Conservation (phyloP, 805 yeast genomes). For the Teunomyces atbi region DNA sequence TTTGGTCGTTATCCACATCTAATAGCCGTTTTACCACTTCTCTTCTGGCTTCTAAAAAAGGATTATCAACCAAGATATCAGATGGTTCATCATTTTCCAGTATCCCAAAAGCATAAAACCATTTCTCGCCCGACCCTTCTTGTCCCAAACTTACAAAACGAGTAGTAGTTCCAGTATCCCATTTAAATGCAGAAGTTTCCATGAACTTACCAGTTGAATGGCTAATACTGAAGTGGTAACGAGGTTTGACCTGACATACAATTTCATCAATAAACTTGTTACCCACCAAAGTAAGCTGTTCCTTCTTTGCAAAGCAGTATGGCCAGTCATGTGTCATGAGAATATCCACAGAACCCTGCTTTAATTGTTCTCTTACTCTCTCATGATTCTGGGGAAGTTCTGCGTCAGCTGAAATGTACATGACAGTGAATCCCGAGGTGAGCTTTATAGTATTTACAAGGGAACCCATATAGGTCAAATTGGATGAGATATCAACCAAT, state of each 20-base stretch:
- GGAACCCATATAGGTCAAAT: conserved; percentile 32
- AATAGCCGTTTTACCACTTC: conserved; percentile 10
- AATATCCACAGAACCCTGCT: conserved; percentile 43
- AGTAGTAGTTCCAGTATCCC: conserved; percentile 49
- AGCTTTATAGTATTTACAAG: conserved; percentile 35
- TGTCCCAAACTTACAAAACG: conserved; percentile 66
- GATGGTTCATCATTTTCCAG: conserved; percentile 14
- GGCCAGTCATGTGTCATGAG: conserved; percentile 66
- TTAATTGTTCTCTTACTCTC: conserved; percentile 15
- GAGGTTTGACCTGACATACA: conserved; percentile 49
- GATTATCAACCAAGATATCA: conserved; percentile 19
- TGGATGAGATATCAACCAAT: conserved; percentile 20
- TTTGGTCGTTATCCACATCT: conserved; percentile 10
- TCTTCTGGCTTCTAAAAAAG: conserved; percentile 18
- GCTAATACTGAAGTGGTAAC: conserved; percentile 66
- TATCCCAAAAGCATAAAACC: conserved; percentile 72
- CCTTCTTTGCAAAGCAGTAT: conserved; percentile 43
- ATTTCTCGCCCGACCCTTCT: conserved; percentile 53
- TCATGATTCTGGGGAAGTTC: conserved; percentile 7
- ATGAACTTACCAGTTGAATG: conserved; percentile 45
- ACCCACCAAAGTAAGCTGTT: conserved; percentile 45
- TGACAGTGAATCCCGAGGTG: conserved; percentile 47
- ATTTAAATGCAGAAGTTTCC: conserved; percentile 58
- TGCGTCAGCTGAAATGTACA: conserved; percentile 35
- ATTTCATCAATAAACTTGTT: conserved; percentile 44